These are phyloP conservation scores for Pseudocercospora ulei DNA, from an alignment of 2,329 filamentous ascomycete species.

Conservation along the genomic window DNA sequence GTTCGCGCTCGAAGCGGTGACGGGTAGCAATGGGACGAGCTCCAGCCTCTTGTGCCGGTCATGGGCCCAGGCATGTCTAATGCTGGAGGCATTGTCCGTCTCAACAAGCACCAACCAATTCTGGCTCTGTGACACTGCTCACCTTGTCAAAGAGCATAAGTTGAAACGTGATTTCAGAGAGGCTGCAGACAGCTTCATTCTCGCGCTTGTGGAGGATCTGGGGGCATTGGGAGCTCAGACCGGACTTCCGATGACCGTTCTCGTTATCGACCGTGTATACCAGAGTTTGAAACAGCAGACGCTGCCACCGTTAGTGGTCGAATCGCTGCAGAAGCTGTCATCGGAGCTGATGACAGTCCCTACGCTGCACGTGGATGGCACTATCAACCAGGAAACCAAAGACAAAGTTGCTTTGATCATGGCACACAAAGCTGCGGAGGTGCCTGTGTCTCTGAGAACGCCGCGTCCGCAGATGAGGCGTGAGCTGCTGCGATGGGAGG, in stretches of 20 bases:
- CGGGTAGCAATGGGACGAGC: background rate
- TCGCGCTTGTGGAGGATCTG: conserved; percentile 4
- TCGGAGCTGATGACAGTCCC: background rate
- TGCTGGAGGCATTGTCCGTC: background rate
- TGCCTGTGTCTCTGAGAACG: conserved; percentile 1
- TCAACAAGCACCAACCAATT: background rate
- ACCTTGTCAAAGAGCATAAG: background rate
- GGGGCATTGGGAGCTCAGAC: background rate
- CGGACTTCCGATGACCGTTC: background rate
- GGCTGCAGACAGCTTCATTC: background rate
- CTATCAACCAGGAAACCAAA: background rate
- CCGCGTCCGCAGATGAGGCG: background rate
- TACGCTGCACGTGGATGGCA: background rate
- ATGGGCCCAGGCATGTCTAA: conserved; percentile 1
- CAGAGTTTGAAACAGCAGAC: background rate
- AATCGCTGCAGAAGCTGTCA: conserved; percentile 1
- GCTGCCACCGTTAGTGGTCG: background rate
- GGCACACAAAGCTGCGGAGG: background rate
- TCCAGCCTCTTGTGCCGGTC: background rate
- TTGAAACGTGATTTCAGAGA: background rate
- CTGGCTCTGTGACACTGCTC: background rate
- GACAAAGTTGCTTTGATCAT: conserved; percentile 1
- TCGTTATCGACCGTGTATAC: conserved; percentile 1
- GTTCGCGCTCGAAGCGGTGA: background rate
- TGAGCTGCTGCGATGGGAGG: conserved; percentile 38